Percentiles rank a stretch among this genome's conserved stretches.
These are phyloP conservation scores for Pezicula neosporulosa DNA, from an alignment of 2,329 filamentous ascomycete genomes.

Conservation along the genomic window DNA sequence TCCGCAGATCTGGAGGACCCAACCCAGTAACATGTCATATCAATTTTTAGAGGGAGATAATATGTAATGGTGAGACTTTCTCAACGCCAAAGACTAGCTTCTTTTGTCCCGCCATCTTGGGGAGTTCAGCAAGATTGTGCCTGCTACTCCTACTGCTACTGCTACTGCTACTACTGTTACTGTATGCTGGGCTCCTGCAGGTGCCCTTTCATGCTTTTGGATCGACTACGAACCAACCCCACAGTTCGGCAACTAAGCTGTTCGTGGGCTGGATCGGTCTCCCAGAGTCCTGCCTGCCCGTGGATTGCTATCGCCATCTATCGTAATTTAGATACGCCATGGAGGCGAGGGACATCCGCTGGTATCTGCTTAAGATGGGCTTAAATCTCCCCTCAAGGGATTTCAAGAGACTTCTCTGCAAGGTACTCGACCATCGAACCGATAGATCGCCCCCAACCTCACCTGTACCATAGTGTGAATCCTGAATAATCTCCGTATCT, in stretches of 20 bases:
- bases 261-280: no score
- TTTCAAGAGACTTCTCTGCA: neutral
- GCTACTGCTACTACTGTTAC: no score
- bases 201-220: neutral
- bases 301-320: neutral
- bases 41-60: neutral
- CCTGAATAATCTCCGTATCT: neutral
- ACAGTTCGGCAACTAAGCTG: neutral
- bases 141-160: no score
- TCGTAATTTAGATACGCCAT: constrained; percentile 1
- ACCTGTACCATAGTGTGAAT: neutral
- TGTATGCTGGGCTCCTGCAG: neutral
- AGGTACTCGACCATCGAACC: constrained; percentile 2
- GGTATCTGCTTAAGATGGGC: neutral
- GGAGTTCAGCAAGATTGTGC: neutral
- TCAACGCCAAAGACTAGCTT: neutral
- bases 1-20: no score
- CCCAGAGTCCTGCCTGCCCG: neutral
- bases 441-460: neutral
- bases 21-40: neutral
- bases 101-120: neutral
- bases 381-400: neutral
- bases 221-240: neutral
- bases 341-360: neutral
- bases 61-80: neutral